Evolutionary conservation across 208 protist species (phyloP).

Genomic region (Borovskyia barvae): DNA sequence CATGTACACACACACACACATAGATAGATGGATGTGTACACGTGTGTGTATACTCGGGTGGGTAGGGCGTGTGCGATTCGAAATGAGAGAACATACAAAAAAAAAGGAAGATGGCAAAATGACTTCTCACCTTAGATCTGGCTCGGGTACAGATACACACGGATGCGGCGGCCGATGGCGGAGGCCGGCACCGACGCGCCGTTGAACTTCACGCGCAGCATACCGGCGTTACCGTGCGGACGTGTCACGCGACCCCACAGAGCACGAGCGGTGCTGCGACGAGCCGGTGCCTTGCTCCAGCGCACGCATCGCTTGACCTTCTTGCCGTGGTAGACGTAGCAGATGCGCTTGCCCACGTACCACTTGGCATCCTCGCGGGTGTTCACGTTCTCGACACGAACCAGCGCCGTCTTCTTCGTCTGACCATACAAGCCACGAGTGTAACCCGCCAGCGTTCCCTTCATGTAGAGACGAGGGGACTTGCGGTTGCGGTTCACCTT

Average conservation of each 20-base stretch:
- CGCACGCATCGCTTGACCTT: constrained; percentile 92
- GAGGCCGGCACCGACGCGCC: constrained; percentile 93
- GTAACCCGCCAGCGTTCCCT: constrained; percentile 89
- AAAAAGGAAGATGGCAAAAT: background rate
- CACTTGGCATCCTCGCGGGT: constrained; percentile 94
- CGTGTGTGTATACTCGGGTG: too few species aligned
- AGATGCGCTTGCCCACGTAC: constrained; percentile 99
- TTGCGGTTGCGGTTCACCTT: constrained; percentile 85
- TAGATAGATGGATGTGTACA: too few species aligned
- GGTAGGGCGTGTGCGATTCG: too few species aligned
- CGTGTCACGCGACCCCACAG: constrained; percentile 98
- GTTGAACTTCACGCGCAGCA: constrained; percentile 97
- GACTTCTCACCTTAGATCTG: constrained; percentile 85
- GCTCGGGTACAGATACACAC: constrained; percentile 99
- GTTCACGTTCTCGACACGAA: constrained; percentile 97
- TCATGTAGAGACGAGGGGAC: constrained; percentile 91
- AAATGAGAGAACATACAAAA: constrained; percentile 22
- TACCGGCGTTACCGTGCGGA: constrained; percentile 97
- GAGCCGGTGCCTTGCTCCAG: constrained; percentile 87
- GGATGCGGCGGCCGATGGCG: constrained; percentile 94
- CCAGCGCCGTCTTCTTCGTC: constrained; percentile 93
- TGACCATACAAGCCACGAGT: constrained; percentile 91
- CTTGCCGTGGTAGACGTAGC: constrained; percentile 98
- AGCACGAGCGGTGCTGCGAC: constrained; percentile 90
- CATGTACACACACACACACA: too few species aligned